These are phyloP conservation scores for Puccinia novopanici DNA, from an alignment of 1,284 basidiomycete species.

Conservation along the genomic window DNA sequence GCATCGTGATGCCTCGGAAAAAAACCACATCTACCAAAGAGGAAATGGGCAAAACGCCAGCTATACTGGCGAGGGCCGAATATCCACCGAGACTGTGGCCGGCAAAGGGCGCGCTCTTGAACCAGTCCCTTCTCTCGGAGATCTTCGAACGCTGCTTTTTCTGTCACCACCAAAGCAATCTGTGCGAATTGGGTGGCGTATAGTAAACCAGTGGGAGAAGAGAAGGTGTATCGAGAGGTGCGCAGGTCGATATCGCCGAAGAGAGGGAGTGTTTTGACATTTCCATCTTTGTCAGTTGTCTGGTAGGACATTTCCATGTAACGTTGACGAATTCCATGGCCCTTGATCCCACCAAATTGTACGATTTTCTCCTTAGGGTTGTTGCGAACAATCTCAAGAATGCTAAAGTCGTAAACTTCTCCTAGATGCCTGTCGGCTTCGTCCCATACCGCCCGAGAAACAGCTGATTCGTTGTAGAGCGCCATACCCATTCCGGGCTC, in stretches of 20 bases:
- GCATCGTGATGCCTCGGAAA: slow-evolving; percentile 99
- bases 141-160: slow-evolving; percentile 96
- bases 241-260: slow-evolving; percentile 80
- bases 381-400: slow-evolving; percentile 96
- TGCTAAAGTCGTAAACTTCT: slow-evolving; percentile 94
- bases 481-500: slow-evolving; percentile 99
- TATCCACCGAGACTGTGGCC: slow-evolving; percentile 98
- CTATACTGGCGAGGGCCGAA: slow-evolving; percentile 93
- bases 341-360: slow-evolving; percentile 98
- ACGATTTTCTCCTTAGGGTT: slow-evolving; percentile 97
- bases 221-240: slow-evolving; percentile 94
- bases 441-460: slow-evolving; percentile 95
- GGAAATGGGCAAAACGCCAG: slow-evolving; percentile 90
- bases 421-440: slow-evolving; percentile 89
- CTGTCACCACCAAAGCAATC: slow-evolving; percentile 94
- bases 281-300: slow-evolving; percentile 77
- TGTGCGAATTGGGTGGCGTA: slow-evolving; percentile 98
- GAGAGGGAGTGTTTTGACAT: slow-evolving; percentile 87
- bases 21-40: slow-evolving; percentile 98
- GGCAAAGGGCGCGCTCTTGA: slow-evolving; percentile 85
- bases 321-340: slow-evolving; percentile 92
- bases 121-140: slow-evolving; percentile 95
- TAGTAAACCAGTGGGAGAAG: slow-evolving; percentile 87
- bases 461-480: slow-evolving; percentile 85
- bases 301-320: slow-evolving; percentile 99